Base-by-base conservation (phyloP, 495 filamentous ascomycete genomes). In the Penicillium simplicissimum region DNA sequence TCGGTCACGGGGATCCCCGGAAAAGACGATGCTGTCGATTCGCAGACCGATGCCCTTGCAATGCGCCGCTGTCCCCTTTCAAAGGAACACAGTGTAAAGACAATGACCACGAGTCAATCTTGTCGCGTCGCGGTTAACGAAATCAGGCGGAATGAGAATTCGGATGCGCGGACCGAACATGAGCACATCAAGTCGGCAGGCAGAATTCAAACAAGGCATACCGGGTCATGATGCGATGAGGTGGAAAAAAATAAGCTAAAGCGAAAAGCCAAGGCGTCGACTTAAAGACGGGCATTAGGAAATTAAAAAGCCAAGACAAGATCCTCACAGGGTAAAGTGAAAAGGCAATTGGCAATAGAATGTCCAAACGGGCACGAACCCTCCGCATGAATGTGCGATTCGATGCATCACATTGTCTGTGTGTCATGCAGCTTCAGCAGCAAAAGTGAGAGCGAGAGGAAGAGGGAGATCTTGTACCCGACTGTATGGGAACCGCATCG, bases 401-500 rank as follows among this genome's bases (percentile, higher is more conserved):
- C 28, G 64, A 66, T 62, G 59, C 45, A 60, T 66, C 64, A 66
- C 64, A 65, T 61, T 35, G 56, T 35, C 51, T 28, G 51, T 33
- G 34, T 54, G 54, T 45, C 51, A 57, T 66, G 60, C 64, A 66
- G 57, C 45, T 31, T 49, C 23, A 45, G 11, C 17, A 23, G 45
- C 9, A 19, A 28, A 19, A 31, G 14, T 19, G 17, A 21, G 14
- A 11, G 19, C 42, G 17, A 45, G 38, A 13, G n/a, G 21, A 8
- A 45, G 17, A 45, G 7, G 8, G 11, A 31, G 45, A 49, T 49
- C 21, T 9, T 28, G 45, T 31, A 8, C 45, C 23, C 45, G 21
- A 14, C 23, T 49, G 45, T 49, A 49, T 49, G 45, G 45, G 45
- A 15, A 25, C 21, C 43, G 43, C 43, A 28, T 21, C 43, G 23